These are phyloP conservation scores for Metarhizium brunneum DNA, from an alignment of 2,329 filamentous ascomycete species.

Conservation along the genomic window DNA sequence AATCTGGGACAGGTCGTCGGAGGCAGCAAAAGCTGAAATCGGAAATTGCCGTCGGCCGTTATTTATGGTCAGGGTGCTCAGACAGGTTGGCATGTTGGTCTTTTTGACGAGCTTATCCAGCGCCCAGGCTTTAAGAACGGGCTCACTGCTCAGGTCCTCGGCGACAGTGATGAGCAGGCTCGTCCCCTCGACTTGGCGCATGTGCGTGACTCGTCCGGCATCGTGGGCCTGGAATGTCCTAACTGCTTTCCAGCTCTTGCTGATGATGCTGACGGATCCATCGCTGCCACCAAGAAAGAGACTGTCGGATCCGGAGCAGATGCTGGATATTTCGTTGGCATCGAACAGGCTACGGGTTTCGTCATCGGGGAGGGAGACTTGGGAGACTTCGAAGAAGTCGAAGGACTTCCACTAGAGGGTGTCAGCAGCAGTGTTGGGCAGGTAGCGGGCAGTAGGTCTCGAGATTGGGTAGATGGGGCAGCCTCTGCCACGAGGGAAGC, in stretches of 20 bases:
- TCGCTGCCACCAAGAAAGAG: constrained; percentile 82
- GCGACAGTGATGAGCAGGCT: constrained; percentile 76
- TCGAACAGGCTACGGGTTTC: constrained; percentile 73
- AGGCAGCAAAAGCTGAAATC: constrained; percentile 81
- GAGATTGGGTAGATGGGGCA: too few species aligned
- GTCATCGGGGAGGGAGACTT: constrained; percentile 70
- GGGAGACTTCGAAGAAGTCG: constrained; percentile 95
- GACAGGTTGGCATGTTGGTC: constrained; percentile 77
- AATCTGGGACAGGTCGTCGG: constrained; percentile 83
- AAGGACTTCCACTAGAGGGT: constrained; percentile 84
- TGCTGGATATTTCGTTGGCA: constrained; percentile 71
- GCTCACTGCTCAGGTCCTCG: constrained; percentile 82
- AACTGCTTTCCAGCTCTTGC: constrained; percentile 76
- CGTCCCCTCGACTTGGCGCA: constrained; percentile 85
- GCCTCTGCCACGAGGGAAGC: neutral
- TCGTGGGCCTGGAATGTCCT: constrained; percentile 84
- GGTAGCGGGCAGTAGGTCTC: too few species aligned
- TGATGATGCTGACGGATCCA: constrained; percentile 81
- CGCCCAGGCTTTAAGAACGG: constrained; percentile 93
- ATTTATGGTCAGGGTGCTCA: constrained; percentile 76
- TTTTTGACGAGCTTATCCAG: constrained; percentile 91
- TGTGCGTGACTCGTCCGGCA: constrained; percentile 70
- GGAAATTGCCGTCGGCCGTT: constrained; percentile 91
- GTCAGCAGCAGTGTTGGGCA: neutral
- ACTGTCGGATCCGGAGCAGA: constrained; percentile 80